Percentiles rank a stretch among this genome's conserved stretches.
Conservation (phyloP, 2,329 filamentous ascomycete species). For the Trichothecium roseum region DNA sequence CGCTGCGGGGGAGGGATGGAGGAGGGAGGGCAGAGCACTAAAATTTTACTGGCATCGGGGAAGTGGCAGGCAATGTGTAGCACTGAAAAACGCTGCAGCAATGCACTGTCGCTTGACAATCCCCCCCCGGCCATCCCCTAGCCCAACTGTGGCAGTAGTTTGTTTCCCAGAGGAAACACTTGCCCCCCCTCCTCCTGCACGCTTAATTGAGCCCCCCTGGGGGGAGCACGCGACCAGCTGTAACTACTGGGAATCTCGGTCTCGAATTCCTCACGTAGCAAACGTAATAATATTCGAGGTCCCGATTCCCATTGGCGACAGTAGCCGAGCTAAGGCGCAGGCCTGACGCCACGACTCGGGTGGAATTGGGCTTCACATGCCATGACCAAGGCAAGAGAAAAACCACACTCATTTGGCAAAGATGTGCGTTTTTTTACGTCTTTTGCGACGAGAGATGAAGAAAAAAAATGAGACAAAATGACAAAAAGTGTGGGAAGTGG, state of each 20-base stretch:
- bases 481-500: not conserved
- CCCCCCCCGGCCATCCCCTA: too few relatives aligned
- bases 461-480: slow-evolving; percentile 5
- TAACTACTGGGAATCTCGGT: too few relatives aligned
- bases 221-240: slow-evolving; percentile 1
- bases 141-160: too few relatives aligned
- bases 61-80: too few relatives aligned
- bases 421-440: not conserved
- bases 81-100: too few relatives aligned
- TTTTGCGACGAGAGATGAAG: slow-evolving; percentile 3
- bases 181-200: too few relatives aligned
- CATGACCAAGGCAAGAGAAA: not conserved
- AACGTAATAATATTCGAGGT: not conserved
- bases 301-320: slow-evolving; percentile 1
- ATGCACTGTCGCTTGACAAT: too few relatives aligned
- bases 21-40: slow-evolving; percentile 4
- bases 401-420: not conserved
- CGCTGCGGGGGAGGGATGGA: slow-evolving; percentile 7
- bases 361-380: not conserved
- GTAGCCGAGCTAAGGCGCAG: slow-evolving; percentile 1
- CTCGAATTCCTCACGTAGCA: not conserved
- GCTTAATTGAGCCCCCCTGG: too few relatives aligned
- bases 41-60: too few relatives aligned
- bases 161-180: too few relatives aligned
- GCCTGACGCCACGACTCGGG: not conserved